phyloP scores from a whole-genome alignment of 108 stramenopile species.

The Tribonema minus region DNA sequence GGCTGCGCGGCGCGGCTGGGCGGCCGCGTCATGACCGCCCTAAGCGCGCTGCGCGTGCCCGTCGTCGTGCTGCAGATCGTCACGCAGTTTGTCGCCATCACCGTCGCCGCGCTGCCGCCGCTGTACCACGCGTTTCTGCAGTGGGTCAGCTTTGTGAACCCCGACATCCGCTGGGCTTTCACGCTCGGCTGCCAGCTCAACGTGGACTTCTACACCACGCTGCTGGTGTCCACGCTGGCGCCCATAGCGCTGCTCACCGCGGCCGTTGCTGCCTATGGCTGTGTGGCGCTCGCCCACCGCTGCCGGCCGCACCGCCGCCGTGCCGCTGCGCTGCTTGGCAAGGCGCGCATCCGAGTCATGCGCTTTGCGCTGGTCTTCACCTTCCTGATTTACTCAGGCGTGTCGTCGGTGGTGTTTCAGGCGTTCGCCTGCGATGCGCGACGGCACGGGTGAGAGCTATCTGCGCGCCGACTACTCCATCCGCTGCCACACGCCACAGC shows the following conservation, averaged over 20 bases:
- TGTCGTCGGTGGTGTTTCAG: constrained; percentile 18
- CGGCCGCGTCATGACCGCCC: too few relatives aligned
- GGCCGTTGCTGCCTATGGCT: too few relatives aligned
- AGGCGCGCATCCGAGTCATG: background rate
- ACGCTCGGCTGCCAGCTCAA: background rate
- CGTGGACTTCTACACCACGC: constrained; percentile 6
- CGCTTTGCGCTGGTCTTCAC: constrained; percentile 25
- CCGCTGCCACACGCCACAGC: constrained; percentile 5
- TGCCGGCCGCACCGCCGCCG: constrained; percentile 44
- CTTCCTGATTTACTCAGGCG: constrained; percentile 22
- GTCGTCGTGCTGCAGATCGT: too few relatives aligned
- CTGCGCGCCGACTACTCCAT: too few relatives aligned
- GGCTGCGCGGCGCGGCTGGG: too few relatives aligned
- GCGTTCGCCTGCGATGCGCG: too few relatives aligned
- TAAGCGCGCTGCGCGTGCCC: too few relatives aligned
- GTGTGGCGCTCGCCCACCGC: constrained; percentile 59
- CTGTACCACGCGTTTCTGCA: constrained; percentile 6
- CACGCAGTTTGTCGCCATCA: too few relatives aligned
- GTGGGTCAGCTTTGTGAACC: background rate
- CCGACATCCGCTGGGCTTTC: constrained; percentile 2
- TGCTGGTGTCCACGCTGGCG: constrained; percentile 19
- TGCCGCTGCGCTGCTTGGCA: constrained; percentile 53
- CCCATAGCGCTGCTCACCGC: constrained; percentile 35
- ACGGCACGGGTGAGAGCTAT: too few relatives aligned
- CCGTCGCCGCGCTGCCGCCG: too few relatives aligned